A percentile compares a stretch with the other conserved stretches of the same genome.
These are phyloP conservation scores for Athelia sp. DNA, from an alignment of 1,284 basidiomycete species.

Conservation along the genomic window DNA sequence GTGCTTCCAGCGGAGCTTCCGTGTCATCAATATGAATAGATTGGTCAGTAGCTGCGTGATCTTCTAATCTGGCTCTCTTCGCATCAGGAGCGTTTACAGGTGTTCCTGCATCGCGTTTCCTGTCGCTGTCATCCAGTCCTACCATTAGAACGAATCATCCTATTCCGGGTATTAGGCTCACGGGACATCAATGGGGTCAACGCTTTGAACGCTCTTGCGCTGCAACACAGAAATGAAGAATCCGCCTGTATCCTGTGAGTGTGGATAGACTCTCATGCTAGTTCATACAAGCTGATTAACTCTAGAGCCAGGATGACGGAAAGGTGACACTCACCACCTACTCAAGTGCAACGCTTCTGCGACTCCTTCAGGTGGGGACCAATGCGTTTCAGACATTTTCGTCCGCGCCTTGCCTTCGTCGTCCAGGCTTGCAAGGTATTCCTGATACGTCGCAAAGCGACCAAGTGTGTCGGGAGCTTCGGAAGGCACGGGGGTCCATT, in stretches of 20 bases:
- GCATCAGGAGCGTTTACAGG: constrained; percentile 35
- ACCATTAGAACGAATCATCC: not conserved
- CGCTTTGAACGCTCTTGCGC: constrained; percentile 26
- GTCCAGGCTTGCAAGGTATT: constrained; percentile 46
- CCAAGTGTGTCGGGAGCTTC: constrained; percentile 14
- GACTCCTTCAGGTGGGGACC: constrained; percentile 67
- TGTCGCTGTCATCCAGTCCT: constrained; percentile 27
- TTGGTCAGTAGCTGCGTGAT: constrained; percentile 12
- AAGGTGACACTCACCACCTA: constrained; percentile 53
- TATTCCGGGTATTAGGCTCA: not conserved
- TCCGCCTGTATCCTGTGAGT: constrained; percentile 95
- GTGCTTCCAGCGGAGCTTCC: too few species aligned
- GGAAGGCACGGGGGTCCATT: constrained; percentile 59
- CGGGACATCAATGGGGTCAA: constrained; percentile 8
- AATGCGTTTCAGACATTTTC: constrained; percentile 69
- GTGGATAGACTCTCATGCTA: constrained; percentile 89
- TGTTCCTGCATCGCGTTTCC: constrained; percentile 44
- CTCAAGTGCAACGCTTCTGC: constrained; percentile 53
- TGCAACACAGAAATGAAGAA: constrained; percentile 95
- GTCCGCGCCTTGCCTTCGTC: constrained; percentile 42
- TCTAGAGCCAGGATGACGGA: too few species aligned
- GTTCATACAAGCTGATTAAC: not conserved
- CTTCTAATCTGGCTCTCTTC: constrained; percentile 43
- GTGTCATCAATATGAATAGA: constrained; percentile 2
- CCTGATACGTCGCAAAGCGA: constrained; percentile 50